Evolutionary conservation across 2,329 filamentous ascomycete species (phyloP), one percentile per base, ranked within the genome.

Genomic region (Lecanoromycetidae sp.): DNA sequence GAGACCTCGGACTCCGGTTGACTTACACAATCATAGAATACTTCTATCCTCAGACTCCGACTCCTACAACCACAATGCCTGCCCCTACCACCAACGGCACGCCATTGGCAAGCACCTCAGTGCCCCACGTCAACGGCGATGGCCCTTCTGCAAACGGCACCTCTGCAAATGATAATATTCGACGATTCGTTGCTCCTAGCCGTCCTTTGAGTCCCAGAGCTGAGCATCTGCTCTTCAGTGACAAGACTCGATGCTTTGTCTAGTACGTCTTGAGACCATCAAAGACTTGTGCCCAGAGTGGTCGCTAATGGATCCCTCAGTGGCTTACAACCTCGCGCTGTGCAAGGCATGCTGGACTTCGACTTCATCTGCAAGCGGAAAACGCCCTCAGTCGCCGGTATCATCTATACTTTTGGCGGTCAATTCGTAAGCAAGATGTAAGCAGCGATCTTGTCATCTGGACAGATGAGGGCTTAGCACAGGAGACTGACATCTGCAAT

Each of bases 391-490:
- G 91, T 98, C 50, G 91, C 91, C 57, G 91, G 88, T 66, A 96
- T 98, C 72, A 96, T 98, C 77, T 98, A 98, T 77, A 95, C 91
- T 60, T 98, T 98, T 65, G 91, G 91, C 67, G 91, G 91, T 58
- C 91, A 98, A 73, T 98, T 98, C 80, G 91, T 98, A 66, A 95
- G 87, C 82, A 98, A 98, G 82, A 96, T 98, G 91, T 77, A 62
- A 59, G 68, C 61, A 33, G 10, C 17, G 19, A 43, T 29, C n/a
- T 12, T 26, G 12, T 15, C 17, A 12, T 25, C 25, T 5, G 19
- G n/a, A 15, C 10, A 6, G 10, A 10, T 6, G 19, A 15, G 43
- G n/a, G 12, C 12, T 7, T 3, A 3, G 15, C 5, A 37, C 10
- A n/a, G 17, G 6, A 32, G 25, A 15, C 49, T 56, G 40, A 55